Conservation (phyloP, 441 rosid species). For the Adansonia grandidieri region DNA sequence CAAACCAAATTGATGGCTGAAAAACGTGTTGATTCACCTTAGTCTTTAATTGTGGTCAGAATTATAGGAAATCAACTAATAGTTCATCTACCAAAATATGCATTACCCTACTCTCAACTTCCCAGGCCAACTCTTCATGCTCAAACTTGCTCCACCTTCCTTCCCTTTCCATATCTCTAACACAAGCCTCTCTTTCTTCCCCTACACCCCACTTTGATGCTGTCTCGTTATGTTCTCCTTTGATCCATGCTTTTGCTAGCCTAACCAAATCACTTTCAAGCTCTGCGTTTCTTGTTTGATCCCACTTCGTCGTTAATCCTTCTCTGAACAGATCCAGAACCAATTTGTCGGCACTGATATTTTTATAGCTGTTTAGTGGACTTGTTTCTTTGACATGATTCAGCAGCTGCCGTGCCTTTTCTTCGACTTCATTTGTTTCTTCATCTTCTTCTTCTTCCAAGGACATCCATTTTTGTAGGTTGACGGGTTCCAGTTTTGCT, state of each 20-base stretch:
- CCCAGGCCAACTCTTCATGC: constrained; percentile 40
- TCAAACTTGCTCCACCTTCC: constrained; percentile 46
- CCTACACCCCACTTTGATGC: constrained; percentile 36
- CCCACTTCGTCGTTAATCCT: constrained; percentile 33
- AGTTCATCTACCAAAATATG: constrained; percentile 50
- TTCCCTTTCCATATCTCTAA: constrained; percentile 48
- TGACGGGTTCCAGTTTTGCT: constrained; percentile 39
- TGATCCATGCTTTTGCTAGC: constrained; percentile 55
- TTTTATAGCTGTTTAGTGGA: constrained; percentile 31
- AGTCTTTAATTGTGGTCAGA: too few species aligned
- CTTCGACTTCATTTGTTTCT: constrained; percentile 31
- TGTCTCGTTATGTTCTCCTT: constrained; percentile 39
- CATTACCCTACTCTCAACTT: constrained; percentile 43
- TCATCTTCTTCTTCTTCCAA: too few species aligned
- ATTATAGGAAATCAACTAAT: constrained; percentile 34
- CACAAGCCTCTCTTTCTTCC: constrained; percentile 44
- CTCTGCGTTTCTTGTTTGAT: constrained; percentile 16
- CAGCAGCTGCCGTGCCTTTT: constrained; percentile 48
- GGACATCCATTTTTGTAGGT: constrained; percentile 43
- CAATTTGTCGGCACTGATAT: constrained; percentile 32
- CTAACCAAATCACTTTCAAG: constrained; percentile 36
- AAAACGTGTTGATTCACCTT: neutral
- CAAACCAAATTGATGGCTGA: neutral
- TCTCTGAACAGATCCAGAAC: constrained; percentile 63
- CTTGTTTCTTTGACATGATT: constrained; percentile 45